Evolutionary conservation across 1,284 basidiomycete species (phyloP).

Genomic region (Sanghuangporus sanghuang): DNA sequence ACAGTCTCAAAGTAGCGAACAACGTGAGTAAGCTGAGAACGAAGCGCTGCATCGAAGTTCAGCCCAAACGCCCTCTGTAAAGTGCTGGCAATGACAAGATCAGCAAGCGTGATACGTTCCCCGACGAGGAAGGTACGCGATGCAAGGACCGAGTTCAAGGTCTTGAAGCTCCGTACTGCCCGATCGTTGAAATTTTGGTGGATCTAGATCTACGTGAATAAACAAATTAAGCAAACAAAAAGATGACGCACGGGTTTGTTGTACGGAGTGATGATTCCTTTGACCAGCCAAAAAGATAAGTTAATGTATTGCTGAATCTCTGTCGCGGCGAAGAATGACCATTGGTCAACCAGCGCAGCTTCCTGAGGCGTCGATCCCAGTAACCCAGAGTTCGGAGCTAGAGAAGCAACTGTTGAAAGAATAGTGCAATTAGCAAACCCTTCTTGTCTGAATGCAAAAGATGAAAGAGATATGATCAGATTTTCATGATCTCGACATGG

Average conservation of each 20-base stretch:
- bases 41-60: constrained; percentile 60
- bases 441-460: neutral
- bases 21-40: constrained; percentile 70
- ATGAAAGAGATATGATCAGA: constrained; percentile 29
- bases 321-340: constrained; percentile 57
- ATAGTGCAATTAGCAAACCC: constrained; percentile 20
- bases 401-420: constrained; percentile 56
- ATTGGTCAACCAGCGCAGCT: constrained; percentile 62
- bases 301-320: constrained; percentile 38
- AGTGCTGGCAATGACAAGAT: constrained; percentile 66
- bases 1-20: constrained; percentile 84
- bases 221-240: neutral
- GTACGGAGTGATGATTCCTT: constrained; percentile 47
- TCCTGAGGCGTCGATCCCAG: constrained; percentile 52
- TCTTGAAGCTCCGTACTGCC: constrained; percentile 50
- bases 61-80: constrained; percentile 45
- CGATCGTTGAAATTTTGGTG: constrained; percentile 51
- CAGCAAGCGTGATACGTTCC: constrained; percentile 92
- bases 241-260: constrained; percentile 52
- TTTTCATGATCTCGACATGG: constrained; percentile 50
- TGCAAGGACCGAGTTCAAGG: constrained; percentile 72
- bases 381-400: constrained; percentile 65
- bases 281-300: constrained; percentile 32
- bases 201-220: constrained; percentile 35
- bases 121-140: constrained; percentile 88